Evolutionary conservation across 2,329 filamentous ascomycete genomes (phyloP), one percentile per base, ranked within the genome.

Genomic region (Trichoderma gracile): DNA sequence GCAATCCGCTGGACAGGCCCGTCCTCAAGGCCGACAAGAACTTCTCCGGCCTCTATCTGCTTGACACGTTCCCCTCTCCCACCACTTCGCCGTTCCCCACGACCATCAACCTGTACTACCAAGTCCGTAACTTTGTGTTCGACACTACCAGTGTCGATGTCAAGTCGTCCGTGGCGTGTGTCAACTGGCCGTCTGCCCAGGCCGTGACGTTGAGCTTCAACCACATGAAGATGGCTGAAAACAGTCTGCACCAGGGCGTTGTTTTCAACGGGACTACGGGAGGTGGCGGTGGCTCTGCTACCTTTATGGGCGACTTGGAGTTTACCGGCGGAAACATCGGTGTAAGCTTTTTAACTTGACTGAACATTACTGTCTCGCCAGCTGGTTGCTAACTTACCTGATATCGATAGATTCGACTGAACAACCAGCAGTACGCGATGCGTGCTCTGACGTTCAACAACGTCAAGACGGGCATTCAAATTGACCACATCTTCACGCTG

Each of bases 351-450:
- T 33, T 8, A 33, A 1, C n/a, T n/a, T 23, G n/a, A 42, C 0
- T 8, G 33, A 14, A 14, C 12, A 14, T 5, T 1, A 5, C 5
- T 6, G 25, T 21, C 3, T 3, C 0, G 9, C 14, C 17, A 12
- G 17, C 1, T n/a, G 30, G 47, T 6, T 2, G 7, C 12, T 50
- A 14, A 58, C 27, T 17, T 12, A 27, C 3, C 2, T n/a, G 17
- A 42, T 27, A 17, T 27, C 14, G 21, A 3, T 21, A 65, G 63
- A 67, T 67, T 19, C 62, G 63, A 15, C 43, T 67, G 17, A 62
- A 67, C 42, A 67, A 67, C 49, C 65, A 67, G 38, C 65, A 67
- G 47, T 67, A 67, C 42, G 65, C 65, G 10, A 65, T 67, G 40
- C 65, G 65, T 17, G 63, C 47, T 3, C 14, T 61, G 23, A 61